Base-by-base conservation (phyloP, 805 yeast species). In the Yarrowia alimentaria region DNA sequence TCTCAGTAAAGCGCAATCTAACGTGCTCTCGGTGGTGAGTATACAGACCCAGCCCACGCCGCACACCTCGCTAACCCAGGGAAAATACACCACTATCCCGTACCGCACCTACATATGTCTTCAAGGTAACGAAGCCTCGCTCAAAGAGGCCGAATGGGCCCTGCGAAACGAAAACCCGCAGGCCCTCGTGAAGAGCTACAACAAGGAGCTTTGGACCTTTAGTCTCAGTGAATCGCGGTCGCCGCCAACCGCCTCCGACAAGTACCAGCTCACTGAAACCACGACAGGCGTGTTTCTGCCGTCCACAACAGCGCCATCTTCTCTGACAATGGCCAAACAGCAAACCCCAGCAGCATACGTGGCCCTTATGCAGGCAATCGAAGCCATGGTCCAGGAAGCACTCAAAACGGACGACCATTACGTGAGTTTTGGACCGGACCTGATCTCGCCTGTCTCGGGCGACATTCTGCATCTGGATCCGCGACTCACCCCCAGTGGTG, bases 201-300 rank as follows among this genome's bases (percentile, higher is more conserved):
- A 56, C 30, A 59, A 55, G 14, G 64, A 61, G 52, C 54, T 61
- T n/a, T 61, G 65, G 65, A 58, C 59, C 3, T 61, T 61, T 50
- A 54, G 61, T 2, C 18, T 57, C 3, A 20, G 32, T 10, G 56
- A 54, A 19, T 30, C 45, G 3, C 35, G 26, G 4, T 29, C 48
- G 7, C 53, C 60, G 8, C 61, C 62, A 1, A 33, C 22, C 0
- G 60, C 63, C 5, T 32, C 38, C 13, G 47, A 43, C n/a, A 20
- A 34, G 30, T 56, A 52, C 31, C 51, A 54, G 8, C 53, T 61
- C n/a, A 52, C 52, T 13, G 65, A 61, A 45, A 61, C 61, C 3
- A 53, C 62, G 2, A 59, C 62, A 13, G 65, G 65, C 1, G 34
- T 57, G 11, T 59, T 61, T 31, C 35, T 61, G 29, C 57, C 65